These are phyloP conservation scores for Lasiodiplodia citricola DNA, from an alignment of 2,329 filamentous ascomycete genomes.

Conservation along the genomic window DNA sequence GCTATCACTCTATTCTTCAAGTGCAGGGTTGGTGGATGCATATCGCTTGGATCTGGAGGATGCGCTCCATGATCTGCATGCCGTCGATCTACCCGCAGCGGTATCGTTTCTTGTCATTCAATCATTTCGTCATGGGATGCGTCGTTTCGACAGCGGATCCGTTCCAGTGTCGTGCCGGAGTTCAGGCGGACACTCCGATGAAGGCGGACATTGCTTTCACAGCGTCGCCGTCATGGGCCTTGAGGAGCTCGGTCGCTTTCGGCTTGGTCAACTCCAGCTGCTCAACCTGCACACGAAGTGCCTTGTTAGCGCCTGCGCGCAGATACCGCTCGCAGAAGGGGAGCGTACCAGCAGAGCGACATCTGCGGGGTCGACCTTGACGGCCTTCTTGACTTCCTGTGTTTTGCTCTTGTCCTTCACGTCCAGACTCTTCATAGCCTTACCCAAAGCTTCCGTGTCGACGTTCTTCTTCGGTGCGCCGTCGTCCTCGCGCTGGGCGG, in stretches of 20 bases:
- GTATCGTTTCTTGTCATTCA: background rate
- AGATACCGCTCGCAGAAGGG: background rate
- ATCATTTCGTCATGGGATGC: conserved; percentile 2
- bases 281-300: conserved; percentile 57
- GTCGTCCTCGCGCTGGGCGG: conserved; percentile 55
- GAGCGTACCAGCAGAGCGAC: conserved; percentile 69
- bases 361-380: conserved; percentile 77
- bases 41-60: background rate
- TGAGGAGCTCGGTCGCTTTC: conserved; percentile 77
- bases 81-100: background rate
- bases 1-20: too few species aligned
- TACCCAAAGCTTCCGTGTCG: conserved; percentile 71
- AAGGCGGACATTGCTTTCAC: conserved; percentile 70
- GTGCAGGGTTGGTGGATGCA: too few species aligned
- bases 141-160: background rate
- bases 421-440: conserved; percentile 71
- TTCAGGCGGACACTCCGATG: conserved; percentile 41
- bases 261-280: conserved; percentile 73
- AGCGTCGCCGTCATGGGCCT: conserved; percentile 71
- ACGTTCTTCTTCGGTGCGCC: conserved; percentile 61
- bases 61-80: background rate
- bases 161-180: background rate
- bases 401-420: conserved; percentile 58
- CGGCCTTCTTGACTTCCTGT: conserved; percentile 47
- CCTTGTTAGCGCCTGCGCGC: background rate